phyloP scores from a whole-genome alignment of 495 filamentous ascomycete genomes.

The Trichocladium antarcticum region DNA sequence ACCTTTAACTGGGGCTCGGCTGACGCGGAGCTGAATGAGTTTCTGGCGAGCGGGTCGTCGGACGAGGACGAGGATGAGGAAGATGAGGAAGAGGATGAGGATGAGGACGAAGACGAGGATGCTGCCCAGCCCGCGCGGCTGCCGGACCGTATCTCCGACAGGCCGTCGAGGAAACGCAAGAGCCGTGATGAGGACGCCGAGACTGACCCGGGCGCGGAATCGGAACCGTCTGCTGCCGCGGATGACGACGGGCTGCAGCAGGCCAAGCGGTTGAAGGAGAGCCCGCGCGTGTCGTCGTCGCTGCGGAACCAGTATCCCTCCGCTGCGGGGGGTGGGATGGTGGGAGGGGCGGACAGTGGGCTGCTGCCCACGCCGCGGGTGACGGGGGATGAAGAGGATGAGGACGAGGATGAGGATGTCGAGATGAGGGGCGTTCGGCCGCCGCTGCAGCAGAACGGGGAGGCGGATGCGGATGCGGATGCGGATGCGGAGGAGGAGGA shows the following conservation, averaged over 20 bases:
- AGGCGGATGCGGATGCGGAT: conserved; percentile 8
- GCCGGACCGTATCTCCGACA: too few relatives aligned
- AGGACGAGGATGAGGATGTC: background rate
- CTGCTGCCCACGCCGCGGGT: conserved; percentile 39
- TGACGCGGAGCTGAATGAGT: conserved; percentile 68
- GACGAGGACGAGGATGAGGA: conserved; percentile 41
- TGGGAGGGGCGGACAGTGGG: background rate
- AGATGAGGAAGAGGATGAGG: conserved; percentile 26
- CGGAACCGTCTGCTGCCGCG: background rate
- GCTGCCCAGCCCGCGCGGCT: too few relatives aligned
- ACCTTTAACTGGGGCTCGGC: conserved; percentile 50
- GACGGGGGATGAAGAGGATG: conserved; percentile 35
- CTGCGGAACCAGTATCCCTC: conserved; percentile 18
- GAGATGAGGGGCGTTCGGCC: background rate
- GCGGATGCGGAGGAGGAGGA: conserved; percentile 19
- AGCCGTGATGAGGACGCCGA: conserved; percentile 25
- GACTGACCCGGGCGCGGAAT: background rate
- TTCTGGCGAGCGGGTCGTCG: conserved; percentile 50
- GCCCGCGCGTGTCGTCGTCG: conserved; percentile 13
- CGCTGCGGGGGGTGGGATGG: conserved; percentile 12
- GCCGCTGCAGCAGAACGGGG: background rate
- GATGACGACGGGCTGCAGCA: background rate
- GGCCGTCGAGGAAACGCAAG: conserved; percentile 3
- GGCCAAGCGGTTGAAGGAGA: conserved; percentile 19
- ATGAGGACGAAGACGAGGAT: conserved; percentile 4